These are phyloP conservation scores for Rubroboletus pulcherrimus DNA, from an alignment of 768 basidiomycete genomes.

Conservation along the genomic window DNA sequence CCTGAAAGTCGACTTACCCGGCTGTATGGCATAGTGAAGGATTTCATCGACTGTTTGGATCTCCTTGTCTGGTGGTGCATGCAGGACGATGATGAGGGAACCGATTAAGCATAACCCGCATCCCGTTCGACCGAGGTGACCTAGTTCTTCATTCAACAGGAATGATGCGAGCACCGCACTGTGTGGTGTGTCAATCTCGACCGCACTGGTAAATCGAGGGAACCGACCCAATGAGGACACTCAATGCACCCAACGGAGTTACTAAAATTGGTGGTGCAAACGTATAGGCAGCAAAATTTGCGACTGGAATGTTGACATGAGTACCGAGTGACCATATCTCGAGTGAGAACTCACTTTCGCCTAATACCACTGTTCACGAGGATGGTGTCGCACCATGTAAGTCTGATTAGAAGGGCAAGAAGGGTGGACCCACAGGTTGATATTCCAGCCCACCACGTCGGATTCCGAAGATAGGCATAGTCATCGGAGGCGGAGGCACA, in stretches of 20 bases:
- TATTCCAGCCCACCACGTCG: slow-evolving; percentile 98
- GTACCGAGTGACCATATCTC: not conserved
- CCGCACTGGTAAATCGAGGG: not conserved
- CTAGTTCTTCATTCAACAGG: slow-evolving; percentile 88
- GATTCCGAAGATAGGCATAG: slow-evolving; percentile 81
- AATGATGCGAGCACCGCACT: slow-evolving; percentile 95
- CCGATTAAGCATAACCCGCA: slow-evolving; percentile 83
- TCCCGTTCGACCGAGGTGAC: slow-evolving; percentile 85
- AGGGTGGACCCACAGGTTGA: slow-evolving; percentile 64
- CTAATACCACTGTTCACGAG: slow-evolving; percentile 73
- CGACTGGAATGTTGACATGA: slow-evolving; percentile 42
- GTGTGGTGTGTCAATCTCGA: slow-evolving; percentile 12
- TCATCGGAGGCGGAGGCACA: slow-evolving; percentile 71
- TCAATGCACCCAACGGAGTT: slow-evolving; percentile 95
- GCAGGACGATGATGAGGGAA: slow-evolving; percentile 90
- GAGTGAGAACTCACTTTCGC: slow-evolving; percentile 65
- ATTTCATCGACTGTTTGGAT: slow-evolving; percentile 93
- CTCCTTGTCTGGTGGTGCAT: slow-evolving; percentile 94
- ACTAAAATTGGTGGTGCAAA: slow-evolving; percentile 98
- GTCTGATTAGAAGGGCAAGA: not conserved
- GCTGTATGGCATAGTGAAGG: slow-evolving; percentile 86
- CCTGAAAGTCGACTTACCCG: slow-evolving; percentile 51
- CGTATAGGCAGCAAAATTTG: slow-evolving; percentile 94
- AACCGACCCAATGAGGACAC: slow-evolving; percentile 90
- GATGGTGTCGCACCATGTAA: slow-evolving; percentile 3